Evolutionary conservation across 441 rosid genomes (phyloP).

Genomic region (Iberis amara): DNA sequence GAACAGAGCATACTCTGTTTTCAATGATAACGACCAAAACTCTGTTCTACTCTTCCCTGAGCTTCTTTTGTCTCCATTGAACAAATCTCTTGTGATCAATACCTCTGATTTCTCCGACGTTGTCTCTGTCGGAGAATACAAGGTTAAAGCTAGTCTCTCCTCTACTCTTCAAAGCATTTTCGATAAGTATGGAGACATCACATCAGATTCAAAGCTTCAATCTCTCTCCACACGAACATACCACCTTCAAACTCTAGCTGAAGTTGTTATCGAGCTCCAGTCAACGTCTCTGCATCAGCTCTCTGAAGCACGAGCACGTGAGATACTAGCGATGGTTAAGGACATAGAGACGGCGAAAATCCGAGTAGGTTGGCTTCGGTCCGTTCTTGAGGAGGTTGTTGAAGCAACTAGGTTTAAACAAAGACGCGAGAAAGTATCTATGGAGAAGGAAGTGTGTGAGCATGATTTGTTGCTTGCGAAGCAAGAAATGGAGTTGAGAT

Average conservation of each 20-base stretch:
- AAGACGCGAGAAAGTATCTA: background rate
- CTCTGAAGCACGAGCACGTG: constrained; percentile 13
- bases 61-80: constrained; percentile 22
- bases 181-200: constrained; percentile 27
- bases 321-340: constrained; percentile 25
- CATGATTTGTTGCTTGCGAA: background rate
- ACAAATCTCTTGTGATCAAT: constrained; percentile 13
- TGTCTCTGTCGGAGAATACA: constrained; percentile 22
- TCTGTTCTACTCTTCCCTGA: constrained; percentile 24
- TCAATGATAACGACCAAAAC: constrained; percentile 3
- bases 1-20: constrained; percentile 20
- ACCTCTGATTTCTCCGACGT: constrained; percentile 1
- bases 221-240: constrained; percentile 24
- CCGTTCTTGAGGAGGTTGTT: constrained; percentile 21
- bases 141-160: constrained; percentile 21
- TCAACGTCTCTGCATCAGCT: constrained; percentile 19
- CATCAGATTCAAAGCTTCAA: constrained; percentile 18
- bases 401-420: constrained; percentile 37
- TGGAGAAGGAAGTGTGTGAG: constrained; percentile 22
- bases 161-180: constrained; percentile 25
- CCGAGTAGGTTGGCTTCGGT: constrained; percentile 20
- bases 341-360: constrained; percentile 28
- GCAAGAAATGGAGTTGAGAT: constrained; percentile 20
- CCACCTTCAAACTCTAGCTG: constrained; percentile 22
- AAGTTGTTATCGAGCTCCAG: constrained; percentile 14